A percentile compares a stretch with the other conserved stretches of the same genome.
These are phyloP conservation scores for Cryptosporidium felis DNA, from an alignment of 169 alveolate species.

Conservation along the genomic window DNA sequence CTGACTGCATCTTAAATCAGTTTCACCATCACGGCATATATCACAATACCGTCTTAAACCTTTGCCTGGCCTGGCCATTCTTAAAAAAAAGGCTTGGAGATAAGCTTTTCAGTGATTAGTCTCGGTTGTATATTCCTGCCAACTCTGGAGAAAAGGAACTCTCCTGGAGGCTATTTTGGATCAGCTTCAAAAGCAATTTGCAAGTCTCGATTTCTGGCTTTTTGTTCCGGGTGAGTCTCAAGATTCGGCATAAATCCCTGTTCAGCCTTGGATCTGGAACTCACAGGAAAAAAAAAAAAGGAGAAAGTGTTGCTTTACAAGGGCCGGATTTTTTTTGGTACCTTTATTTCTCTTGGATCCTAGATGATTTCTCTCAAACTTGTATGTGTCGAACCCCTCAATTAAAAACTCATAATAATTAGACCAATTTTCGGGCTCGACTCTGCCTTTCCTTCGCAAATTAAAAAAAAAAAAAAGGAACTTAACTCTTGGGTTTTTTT, in stretches of 20 bases:
- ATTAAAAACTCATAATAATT: background rate
- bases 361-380: conserved; percentile 2
- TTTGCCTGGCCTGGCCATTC: conserved; percentile 52
- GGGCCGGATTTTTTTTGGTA: background rate
- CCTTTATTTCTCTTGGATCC: conserved; percentile 39
- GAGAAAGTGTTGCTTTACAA: too few relatives aligned
- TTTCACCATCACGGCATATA: conserved; percentile 68
- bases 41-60: conserved; percentile 66
- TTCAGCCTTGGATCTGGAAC: background rate
- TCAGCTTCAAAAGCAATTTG: too few relatives aligned
- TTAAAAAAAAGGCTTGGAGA: too few relatives aligned
- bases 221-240: too few relatives aligned
- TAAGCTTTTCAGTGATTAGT: too few relatives aligned
- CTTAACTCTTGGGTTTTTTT: background rate
- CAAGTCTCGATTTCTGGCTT: too few relatives aligned
- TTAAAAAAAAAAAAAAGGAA: conserved; percentile 20
- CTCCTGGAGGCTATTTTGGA: too few relatives aligned
- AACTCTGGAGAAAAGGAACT: too few relatives aligned
- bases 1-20: conserved; percentile 60
- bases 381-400: conserved; percentile 7
- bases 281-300: too few relatives aligned
- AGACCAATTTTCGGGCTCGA: conserved; percentile 3
- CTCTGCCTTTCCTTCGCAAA: conserved; percentile 3
- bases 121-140: too few relatives aligned
- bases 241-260: conserved; percentile 14